Evolutionary conservation across 2,329 filamentous ascomycete genomes (phyloP).

Genomic region (Colletotrichum sidae): DNA sequence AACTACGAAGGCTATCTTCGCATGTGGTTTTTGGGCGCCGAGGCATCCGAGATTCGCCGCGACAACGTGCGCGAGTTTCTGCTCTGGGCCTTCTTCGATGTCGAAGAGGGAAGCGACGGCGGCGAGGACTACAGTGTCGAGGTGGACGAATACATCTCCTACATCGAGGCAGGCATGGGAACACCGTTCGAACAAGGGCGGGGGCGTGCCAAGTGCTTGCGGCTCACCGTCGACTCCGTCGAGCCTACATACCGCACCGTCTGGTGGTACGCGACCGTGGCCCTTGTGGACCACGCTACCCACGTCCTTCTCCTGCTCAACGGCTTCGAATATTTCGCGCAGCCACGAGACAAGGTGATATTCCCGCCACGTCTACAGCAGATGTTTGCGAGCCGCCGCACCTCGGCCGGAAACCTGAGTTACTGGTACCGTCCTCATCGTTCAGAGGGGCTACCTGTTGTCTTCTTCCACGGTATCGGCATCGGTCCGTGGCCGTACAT

Average conservation of each 20-base stretch:
- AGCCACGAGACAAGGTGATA: slow-evolving; percentile 43
- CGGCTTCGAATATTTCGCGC: slow-evolving; percentile 65
- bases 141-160: slow-evolving; percentile 57
- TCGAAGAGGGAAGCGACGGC: slow-evolving; percentile 40
- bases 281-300: slow-evolving; percentile 64
- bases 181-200: slow-evolving; percentile 62
- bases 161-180: slow-evolving; percentile 65
- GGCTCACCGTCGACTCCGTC: slow-evolving; percentile 74
- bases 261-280: slow-evolving; percentile 71
- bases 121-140: slow-evolving; percentile 42
- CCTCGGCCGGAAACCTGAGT: slow-evolving; percentile 65
- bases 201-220: slow-evolving; percentile 66
- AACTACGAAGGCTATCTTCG: slow-evolving; percentile 68
- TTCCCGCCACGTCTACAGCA: slow-evolving; percentile 23
- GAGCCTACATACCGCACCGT: slow-evolving; percentile 70
- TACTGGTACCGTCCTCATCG: slow-evolving; percentile 77
- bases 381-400: slow-evolving; percentile 58
- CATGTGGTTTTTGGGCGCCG: slow-evolving; percentile 75
- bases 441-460: slow-evolving; percentile 65
- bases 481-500: slow-evolving; percentile 74
- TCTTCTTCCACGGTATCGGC: slow-evolving; percentile 79
- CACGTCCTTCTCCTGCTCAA: slow-evolving; percentile 57
- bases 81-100: slow-evolving; percentile 75
- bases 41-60: slow-evolving; percentile 66
- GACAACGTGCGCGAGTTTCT: slow-evolving; percentile 78